phyloP scores from a whole-genome alignment of 2,329 filamentous ascomycete genomes.

The Massarina eburnea region DNA sequence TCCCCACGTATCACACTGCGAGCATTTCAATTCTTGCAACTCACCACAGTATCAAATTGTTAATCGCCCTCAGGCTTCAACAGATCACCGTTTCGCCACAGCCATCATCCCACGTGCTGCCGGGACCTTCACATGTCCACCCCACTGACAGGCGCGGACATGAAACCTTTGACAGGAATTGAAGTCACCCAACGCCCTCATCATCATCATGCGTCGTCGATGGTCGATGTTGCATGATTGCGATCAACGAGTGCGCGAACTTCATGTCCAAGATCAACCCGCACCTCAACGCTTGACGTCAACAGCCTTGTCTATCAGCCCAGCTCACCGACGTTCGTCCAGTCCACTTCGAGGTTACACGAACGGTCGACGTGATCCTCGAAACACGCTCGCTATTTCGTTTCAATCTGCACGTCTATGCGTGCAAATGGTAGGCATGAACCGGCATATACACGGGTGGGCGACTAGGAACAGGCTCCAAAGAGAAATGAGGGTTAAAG shows the following conservation, averaged over 20 bases:
- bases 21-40: conserved; percentile 10
- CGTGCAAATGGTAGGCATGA: conserved; percentile 1
- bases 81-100: too few relatives aligned
- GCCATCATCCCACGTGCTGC: conserved; percentile 1
- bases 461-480: background rate
- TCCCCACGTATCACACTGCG: background rate
- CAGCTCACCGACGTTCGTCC: conserved; percentile 10
- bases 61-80: too few relatives aligned
- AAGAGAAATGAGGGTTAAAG: conserved; percentile 7
- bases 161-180: conserved; percentile 9
- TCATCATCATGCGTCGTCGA: conserved; percentile 12
- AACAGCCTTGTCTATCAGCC: conserved; percentile 18
- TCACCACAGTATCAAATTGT: conserved; percentile 6
- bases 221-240: conserved; percentile 23
- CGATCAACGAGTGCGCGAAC: conserved; percentile 24
- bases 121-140: background rate
- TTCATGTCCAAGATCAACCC: conserved; percentile 30
- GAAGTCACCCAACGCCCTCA: background rate
- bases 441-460: background rate
- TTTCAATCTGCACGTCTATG: conserved; percentile 9
- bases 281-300: conserved; percentile 19
- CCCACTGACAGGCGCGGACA: conserved; percentile 3
- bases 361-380: conserved; percentile 16
- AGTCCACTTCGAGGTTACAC: conserved; percentile 8
- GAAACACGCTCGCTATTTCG: conserved; percentile 12